Evolutionary conservation across 73 alveolate genomes (phyloP).

Genomic region (Breviolum minutum): DNA sequence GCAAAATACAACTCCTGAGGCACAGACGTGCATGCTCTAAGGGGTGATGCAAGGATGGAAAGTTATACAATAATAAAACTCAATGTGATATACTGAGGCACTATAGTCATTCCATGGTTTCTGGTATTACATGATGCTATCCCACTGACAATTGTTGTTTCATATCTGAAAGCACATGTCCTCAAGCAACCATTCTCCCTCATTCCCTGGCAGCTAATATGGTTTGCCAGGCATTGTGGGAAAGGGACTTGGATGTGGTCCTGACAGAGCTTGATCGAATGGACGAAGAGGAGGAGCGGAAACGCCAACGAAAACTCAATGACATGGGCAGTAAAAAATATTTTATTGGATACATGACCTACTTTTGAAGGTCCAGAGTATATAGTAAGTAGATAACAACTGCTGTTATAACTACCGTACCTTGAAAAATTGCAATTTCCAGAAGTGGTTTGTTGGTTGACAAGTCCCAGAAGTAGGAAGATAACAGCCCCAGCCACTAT

Average conservation of each 20-base stretch:
- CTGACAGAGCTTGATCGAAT: conserved; percentile 68
- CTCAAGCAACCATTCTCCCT: not conserved
- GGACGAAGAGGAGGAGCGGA: conserved; percentile 47
- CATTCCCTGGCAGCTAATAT: not conserved
- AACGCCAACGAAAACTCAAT: not conserved
- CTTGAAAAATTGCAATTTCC: too few relatives aligned
- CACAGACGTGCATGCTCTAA: not conserved
- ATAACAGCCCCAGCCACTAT: too few relatives aligned
- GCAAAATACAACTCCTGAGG: conserved; percentile 75
- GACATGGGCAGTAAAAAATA: too few relatives aligned
- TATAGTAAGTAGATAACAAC: not conserved
- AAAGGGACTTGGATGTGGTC: conserved; percentile 52
- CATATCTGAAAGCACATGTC: too few relatives aligned
- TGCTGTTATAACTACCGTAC: too few relatives aligned
- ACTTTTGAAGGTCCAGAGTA: not conserved
- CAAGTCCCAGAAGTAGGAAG: too few relatives aligned
- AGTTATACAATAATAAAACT: not conserved
- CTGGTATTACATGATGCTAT: not conserved
- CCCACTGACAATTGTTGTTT: not conserved
- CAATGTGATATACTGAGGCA: too few relatives aligned
- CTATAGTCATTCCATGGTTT: too few relatives aligned
- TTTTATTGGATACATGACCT: too few relatives aligned
- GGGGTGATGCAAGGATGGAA: not conserved
- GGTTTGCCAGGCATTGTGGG: conserved; percentile 52
- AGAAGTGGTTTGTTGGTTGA: too few relatives aligned